Evolutionary conservation across 106 monocot species (phyloP).

Genomic region (Cymbidium sinense): DNA sequence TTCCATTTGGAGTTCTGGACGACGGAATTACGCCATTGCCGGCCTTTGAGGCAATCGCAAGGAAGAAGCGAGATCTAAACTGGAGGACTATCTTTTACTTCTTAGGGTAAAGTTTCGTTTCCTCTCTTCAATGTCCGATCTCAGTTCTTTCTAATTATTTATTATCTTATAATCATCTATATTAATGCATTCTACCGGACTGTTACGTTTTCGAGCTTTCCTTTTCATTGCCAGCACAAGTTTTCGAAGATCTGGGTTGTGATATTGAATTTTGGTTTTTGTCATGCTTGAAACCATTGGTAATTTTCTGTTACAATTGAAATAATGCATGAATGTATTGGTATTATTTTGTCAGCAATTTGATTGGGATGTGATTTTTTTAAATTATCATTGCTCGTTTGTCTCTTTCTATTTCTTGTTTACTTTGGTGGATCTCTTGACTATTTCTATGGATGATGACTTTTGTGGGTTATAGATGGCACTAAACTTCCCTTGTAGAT

Average conservation of each 20-base stretch:
- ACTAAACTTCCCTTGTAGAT: neutral
- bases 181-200: neutral
- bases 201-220: too few relatives aligned
- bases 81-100: neutral
- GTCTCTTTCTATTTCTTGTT: neutral
- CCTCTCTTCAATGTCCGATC: neutral
- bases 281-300: too few relatives aligned
- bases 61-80: neutral
- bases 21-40: neutral
- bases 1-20: neutral
- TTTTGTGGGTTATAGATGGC: neutral
- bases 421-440: neutral
- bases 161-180: too few relatives aligned
- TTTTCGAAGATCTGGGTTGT: neutral
- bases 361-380: neutral
- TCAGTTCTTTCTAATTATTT: neutral
- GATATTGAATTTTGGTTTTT: neutral
- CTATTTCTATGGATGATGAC: neutral
- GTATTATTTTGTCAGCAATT: neutral
- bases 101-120: neutral
- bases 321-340: neutral
- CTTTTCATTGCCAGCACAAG: neutral
- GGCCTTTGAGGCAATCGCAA: neutral
- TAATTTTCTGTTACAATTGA: neutral
- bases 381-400: neutral